Evolutionary conservation across 805 yeast genomes (phyloP).

Genomic region (Priceomyces medius): DNA sequence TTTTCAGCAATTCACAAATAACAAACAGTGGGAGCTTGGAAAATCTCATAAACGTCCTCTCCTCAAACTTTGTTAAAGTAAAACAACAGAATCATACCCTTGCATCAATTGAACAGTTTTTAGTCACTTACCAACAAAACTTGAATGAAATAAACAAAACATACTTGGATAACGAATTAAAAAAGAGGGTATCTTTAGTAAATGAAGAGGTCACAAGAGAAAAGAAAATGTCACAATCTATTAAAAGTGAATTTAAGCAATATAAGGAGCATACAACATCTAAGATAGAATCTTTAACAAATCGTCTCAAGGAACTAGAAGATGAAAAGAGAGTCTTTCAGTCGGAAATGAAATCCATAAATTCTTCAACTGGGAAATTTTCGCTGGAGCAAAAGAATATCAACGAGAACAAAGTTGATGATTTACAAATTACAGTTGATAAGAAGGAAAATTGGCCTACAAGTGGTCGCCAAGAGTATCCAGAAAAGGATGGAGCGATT

Average conservation of each 20-base stretch:
- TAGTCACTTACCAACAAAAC: conserved; percentile 45
- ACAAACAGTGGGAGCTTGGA: conserved; percentile 57
- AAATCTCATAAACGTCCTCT: conserved; percentile 52
- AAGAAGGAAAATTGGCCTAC: not conserved
- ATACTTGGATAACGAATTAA: conserved; percentile 21
- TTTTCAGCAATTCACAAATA: conserved; percentile 58
- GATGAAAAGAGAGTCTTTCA: not conserved
- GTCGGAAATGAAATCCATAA: not conserved
- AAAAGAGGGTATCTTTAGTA: conserved; percentile 11
- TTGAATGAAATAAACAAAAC: conserved; percentile 24
- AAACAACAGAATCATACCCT: conserved; percentile 59
- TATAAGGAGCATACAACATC: conserved; percentile 3
- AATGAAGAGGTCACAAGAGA: conserved; percentile 18
- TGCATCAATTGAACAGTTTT: conserved; percentile 52
- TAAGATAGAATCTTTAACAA: conserved; percentile 6
- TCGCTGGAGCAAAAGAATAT: not conserved
- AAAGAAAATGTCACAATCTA: conserved; percentile 11
- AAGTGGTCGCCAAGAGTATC: not conserved
- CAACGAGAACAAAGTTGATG: not conserved
- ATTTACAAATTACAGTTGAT: not conserved
- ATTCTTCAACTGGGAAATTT: not conserved
- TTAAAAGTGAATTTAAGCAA: conserved; percentile 14
- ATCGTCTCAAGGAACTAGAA: conserved; percentile 2
- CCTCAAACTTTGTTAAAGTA: conserved; percentile 55
- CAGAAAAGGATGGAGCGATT: not conserved